These are phyloP conservation scores for Cucurbita maxima DNA, from an alignment of 306 rosid species.

Conservation along the genomic window DNA sequence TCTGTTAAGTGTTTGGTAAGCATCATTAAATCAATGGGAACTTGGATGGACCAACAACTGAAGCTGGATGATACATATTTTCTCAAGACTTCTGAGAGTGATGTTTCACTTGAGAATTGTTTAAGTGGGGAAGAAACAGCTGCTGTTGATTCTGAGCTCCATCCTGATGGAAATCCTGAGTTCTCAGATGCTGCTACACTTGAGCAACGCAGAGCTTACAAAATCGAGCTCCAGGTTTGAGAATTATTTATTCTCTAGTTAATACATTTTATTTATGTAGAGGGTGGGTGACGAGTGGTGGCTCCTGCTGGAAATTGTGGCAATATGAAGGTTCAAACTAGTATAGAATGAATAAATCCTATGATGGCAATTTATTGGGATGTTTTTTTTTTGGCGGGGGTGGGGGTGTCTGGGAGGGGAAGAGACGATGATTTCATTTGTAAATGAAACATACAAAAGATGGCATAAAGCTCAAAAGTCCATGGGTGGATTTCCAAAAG, in stretches of 20 bases:
- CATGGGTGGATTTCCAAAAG: neutral
- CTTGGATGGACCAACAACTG: conserved; percentile 95
- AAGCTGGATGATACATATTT: conserved; percentile 47
- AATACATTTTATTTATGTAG: neutral
- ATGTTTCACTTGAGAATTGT: conserved; percentile 34
- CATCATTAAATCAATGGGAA: conserved; percentile 89
- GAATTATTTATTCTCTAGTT: conserved; percentile 11
- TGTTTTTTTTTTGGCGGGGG: neutral
- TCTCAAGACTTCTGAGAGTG: conserved; percentile 46
- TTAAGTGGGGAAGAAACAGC: conserved; percentile 67
- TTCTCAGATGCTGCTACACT: conserved; percentile 76
- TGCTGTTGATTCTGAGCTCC: conserved; percentile 59
- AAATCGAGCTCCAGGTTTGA: conserved; percentile 86
- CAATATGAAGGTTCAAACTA: neutral
- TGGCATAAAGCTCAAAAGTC: neutral
- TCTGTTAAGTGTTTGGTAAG: conserved; percentile 86
- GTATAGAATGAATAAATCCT: neutral
- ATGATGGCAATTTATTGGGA: neutral
- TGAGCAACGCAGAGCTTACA: conserved; percentile 89
- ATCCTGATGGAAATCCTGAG: conserved; percentile 60
- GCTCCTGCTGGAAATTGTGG: neutral
- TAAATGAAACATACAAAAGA: neutral
- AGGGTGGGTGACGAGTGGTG: neutral
- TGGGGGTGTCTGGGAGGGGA: neutral
- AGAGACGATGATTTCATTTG: neutral